Evolutionary conservation across 768 basidiomycete species (phyloP).

Genomic region (Chalciporus sphaerocephalus): DNA sequence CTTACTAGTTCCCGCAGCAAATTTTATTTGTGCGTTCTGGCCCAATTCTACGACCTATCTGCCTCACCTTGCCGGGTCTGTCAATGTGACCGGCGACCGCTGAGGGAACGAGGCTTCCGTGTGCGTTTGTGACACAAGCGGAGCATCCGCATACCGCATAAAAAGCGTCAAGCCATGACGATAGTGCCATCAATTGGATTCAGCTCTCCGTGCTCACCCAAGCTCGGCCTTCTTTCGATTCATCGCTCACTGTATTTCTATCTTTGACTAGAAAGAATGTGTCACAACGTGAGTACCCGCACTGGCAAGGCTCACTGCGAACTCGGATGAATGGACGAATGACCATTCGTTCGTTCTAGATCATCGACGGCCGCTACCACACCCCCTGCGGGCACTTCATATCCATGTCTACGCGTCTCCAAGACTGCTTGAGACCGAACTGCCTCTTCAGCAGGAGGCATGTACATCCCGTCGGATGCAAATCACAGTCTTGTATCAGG

Average conservation of each 20-base stretch:
- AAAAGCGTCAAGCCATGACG: slow-evolving; percentile 19
- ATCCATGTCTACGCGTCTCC: slow-evolving; percentile 61
- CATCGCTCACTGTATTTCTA: slow-evolving; percentile 11
- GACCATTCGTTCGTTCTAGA: slow-evolving; percentile 34
- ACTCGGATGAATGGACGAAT: not conserved
- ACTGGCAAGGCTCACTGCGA: not conserved
- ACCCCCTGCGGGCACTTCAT: slow-evolving; percentile 67
- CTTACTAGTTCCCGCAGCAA: slow-evolving; percentile 16
- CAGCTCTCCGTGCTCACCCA: slow-evolving; percentile 14
- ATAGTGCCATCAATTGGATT: slow-evolving; percentile 11
- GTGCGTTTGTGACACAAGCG: slow-evolving; percentile 33
- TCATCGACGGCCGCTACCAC: slow-evolving; percentile 74
- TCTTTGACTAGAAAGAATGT: slow-evolving; percentile 45
- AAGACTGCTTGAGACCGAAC: slow-evolving; percentile 60
- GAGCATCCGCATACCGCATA: slow-evolving; percentile 24
- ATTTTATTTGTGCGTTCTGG: slow-evolving; percentile 21
- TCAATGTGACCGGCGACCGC: slow-evolving; percentile 30
- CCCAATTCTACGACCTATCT: slow-evolving; percentile 20
- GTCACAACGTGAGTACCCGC: slow-evolving; percentile 62
- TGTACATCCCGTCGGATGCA: slow-evolving; percentile 52
- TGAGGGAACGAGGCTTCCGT: slow-evolving; percentile 38
- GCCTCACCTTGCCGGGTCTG: slow-evolving; percentile 36
- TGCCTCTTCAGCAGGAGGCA: slow-evolving; percentile 73
- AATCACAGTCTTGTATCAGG: slow-evolving; percentile 50
- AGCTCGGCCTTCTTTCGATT: slow-evolving; percentile 15